Conservation (phyloP, 768 basidiomycete species). For the Gautieria morchelliformis region DNA sequence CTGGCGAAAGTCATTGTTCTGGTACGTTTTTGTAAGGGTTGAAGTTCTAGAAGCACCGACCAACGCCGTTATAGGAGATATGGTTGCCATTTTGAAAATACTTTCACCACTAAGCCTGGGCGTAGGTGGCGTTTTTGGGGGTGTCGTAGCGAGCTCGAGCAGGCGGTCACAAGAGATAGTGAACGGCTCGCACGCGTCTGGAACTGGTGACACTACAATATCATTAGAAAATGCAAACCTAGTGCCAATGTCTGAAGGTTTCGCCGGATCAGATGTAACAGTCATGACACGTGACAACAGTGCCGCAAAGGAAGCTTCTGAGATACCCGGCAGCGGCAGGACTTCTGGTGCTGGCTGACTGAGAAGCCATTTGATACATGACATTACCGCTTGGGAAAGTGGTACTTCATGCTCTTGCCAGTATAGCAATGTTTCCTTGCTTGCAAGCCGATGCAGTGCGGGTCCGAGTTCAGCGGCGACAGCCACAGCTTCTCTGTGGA, state of each 20-base stretch:
- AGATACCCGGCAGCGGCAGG: neutral
- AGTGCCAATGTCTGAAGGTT: neutral
- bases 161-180: constrained; percentile 32
- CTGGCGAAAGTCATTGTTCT: constrained; percentile 73
- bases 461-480: constrained; percentile 1
- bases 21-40: constrained; percentile 75
- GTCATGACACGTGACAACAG: neutral
- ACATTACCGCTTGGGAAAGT: neutral
- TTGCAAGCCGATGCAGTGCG: neutral
- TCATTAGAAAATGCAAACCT: constrained; percentile 1
- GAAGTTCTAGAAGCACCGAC: constrained; percentile 64
- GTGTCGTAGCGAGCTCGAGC: constrained; percentile 36
- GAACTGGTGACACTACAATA: neutral
- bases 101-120: constrained; percentile 41
- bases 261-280: neutral
- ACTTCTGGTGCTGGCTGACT: neutral
- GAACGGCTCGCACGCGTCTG: neutral
- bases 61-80: constrained; percentile 63
- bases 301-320: neutral
- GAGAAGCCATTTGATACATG: neutral
- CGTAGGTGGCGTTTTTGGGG: constrained; percentile 36
- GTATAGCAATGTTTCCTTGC: neutral
- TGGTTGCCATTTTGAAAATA: constrained; percentile 54
- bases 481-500: neutral
- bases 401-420: neutral